phyloP scores from a whole-genome alignment of 345 rosid genomes.

The Trapa incisa region DNA sequence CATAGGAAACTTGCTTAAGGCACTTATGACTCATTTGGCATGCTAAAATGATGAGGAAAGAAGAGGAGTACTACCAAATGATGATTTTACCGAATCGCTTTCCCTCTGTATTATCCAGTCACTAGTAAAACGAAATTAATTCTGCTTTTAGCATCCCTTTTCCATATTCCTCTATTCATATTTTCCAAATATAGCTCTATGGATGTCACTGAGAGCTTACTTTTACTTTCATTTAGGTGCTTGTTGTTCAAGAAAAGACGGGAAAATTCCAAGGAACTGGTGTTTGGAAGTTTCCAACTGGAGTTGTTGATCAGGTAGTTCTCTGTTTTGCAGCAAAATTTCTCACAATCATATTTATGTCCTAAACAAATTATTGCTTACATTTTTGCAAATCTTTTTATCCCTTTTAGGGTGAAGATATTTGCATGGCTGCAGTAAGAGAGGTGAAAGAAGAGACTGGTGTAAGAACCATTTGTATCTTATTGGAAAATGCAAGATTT shows the following conservation, averaged over 20 bases:
- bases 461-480: constrained; percentile 29
- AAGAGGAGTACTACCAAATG: background rate
- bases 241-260: constrained; percentile 70
- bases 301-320: constrained; percentile 62
- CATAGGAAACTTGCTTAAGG: background rate
- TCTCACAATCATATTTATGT: background rate
- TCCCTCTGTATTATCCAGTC: background rate
- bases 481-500: background rate
- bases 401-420: constrained; percentile 63
- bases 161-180: background rate
- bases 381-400: background rate
- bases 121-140: background rate
- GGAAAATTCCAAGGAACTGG: constrained; percentile 49
- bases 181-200: background rate
- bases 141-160: background rate
- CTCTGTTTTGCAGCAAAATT: background rate
- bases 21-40: no score
- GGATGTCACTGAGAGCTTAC: background rate
- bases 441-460: constrained; percentile 95
- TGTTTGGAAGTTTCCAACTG: constrained; percentile 83
- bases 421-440: constrained; percentile 61
- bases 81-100: background rate
- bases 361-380: background rate
- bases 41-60: background rate
- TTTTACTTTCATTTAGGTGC: constrained; percentile 25